phyloP scores from a whole-genome alignment of 1,139 yeast species.

The Suhomyces kunorum region DNA sequence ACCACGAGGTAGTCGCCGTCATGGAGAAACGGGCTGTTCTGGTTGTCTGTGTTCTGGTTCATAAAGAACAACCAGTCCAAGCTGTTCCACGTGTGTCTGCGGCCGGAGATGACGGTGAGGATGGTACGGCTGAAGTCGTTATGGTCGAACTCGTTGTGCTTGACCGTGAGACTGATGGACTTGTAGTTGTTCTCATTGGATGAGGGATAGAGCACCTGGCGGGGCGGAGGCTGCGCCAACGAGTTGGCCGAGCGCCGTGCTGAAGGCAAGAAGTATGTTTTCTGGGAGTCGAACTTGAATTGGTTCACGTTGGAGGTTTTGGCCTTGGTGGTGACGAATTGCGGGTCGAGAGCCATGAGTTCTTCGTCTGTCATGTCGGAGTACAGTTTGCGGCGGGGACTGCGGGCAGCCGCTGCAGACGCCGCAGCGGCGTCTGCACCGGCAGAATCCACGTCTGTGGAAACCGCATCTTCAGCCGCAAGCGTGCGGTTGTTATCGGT shows the following conservation, averaged over 20 bases:
- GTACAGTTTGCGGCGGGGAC: conserved; percentile 51
- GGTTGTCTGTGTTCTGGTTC: conserved; percentile 10
- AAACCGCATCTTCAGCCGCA: too few species aligned
- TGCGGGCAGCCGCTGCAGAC: conserved; percentile 3
- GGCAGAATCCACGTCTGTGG: conserved; percentile 20
- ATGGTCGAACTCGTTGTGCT: conserved; percentile 34
- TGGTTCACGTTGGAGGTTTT: conserved; percentile 35
- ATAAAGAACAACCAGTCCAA: conserved; percentile 39
- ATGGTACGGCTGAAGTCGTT: conserved; percentile 31
- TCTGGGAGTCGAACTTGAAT: conserved; percentile 45
- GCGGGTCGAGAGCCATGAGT: conserved; percentile 60
- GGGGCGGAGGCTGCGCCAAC: conserved; percentile 12
- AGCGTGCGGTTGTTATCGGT: conserved; percentile 16
- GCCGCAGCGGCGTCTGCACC: conserved; percentile 6
- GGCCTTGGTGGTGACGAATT: conserved; percentile 40
- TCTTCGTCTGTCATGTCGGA: conserved; percentile 68
- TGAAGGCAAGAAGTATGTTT: conserved; percentile 36
- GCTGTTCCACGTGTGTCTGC: conserved; percentile 49
- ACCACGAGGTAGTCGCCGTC: conserved; percentile 44
- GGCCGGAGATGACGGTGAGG: conserved; percentile 41
- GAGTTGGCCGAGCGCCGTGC: conserved; percentile 7
- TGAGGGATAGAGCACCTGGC: conserved; percentile 28
- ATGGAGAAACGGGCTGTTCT: conserved; percentile 25
- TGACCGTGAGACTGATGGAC: conserved; percentile 41
- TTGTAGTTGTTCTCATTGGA: conserved; percentile 45